Evolutionary conservation across 1,284 basidiomycete species (phyloP).

Genomic region (Pholiota adiposa): DNA sequence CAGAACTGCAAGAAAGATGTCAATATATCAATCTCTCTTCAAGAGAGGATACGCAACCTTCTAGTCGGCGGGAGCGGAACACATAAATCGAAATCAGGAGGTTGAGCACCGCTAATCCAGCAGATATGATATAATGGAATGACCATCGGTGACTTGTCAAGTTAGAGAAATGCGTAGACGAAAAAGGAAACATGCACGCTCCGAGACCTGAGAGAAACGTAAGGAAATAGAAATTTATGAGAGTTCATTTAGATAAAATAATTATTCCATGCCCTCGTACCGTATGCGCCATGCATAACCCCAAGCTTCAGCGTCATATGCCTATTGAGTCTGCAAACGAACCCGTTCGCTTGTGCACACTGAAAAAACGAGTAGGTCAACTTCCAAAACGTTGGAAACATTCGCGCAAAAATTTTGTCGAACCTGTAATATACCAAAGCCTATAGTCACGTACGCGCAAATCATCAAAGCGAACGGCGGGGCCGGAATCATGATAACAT

Average conservation of each 20-base stretch:
- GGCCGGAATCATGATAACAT: conserved; percentile 50
- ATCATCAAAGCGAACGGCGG: conserved; percentile 72
- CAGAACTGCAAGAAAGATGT: conserved; percentile 37
- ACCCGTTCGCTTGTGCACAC: conserved; percentile 62
- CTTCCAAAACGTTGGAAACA: too few species aligned
- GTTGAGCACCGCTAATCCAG: conserved; percentile 56
- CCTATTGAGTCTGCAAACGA: conserved; percentile 48
- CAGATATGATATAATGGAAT: conserved; percentile 65
- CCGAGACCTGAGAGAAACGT: conserved; percentile 53
- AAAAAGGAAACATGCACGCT: conserved; percentile 67
- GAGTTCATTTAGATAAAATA: too few species aligned
- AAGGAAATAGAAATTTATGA: not conserved
- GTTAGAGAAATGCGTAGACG: conserved; percentile 69
- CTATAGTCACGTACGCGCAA: conserved; percentile 59
- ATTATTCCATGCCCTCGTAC: too few species aligned
- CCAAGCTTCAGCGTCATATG: conserved; percentile 53
- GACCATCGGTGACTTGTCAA: conserved; percentile 46
- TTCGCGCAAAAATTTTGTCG: not conserved
- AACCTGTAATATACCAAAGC: conserved; percentile 64
- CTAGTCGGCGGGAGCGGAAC: conserved; percentile 56
- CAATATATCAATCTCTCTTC: not conserved
- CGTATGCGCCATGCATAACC: conserved; percentile 56
- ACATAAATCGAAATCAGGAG: conserved; percentile 45
- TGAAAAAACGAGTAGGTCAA: too few species aligned
- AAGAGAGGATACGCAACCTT: conserved; percentile 39